These are phyloP conservation scores for Ascochyta pisi DNA, from an alignment of 2,329 filamentous ascomycete genomes.

Conservation along the genomic window DNA sequence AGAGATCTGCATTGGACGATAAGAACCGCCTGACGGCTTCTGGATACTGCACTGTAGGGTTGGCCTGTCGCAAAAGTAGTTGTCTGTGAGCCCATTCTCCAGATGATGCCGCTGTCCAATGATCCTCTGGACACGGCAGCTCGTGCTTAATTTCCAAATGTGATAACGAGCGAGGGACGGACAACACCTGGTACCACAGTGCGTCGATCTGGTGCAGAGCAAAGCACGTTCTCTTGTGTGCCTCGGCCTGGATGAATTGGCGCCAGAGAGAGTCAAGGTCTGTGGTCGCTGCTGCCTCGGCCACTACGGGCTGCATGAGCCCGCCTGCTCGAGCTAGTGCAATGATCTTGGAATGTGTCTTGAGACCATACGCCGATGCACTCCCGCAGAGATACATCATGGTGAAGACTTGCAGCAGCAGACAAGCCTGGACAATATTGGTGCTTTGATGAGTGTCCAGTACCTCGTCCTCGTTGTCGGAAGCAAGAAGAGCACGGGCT, in stretches of 20 bases:
- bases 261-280: constrained; percentile 27
- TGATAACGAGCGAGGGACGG: constrained; percentile 31
- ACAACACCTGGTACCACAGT: constrained; percentile 34
- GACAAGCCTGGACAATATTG: constrained; percentile 24
- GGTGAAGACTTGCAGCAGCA: constrained; percentile 26
- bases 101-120: constrained; percentile 25
- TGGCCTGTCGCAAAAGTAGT: constrained; percentile 13
- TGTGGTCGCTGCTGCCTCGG: constrained; percentile 14
- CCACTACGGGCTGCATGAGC: constrained; percentile 22
- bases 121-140: constrained; percentile 27
- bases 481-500: constrained; percentile 21
- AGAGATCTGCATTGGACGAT: constrained; percentile 18
- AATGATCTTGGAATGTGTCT: constrained; percentile 32
- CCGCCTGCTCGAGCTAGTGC: constrained; percentile 25
- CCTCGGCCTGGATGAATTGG: constrained; percentile 20
- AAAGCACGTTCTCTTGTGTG: constrained; percentile 26
- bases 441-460: constrained; percentile 3
- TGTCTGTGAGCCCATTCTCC: constrained; percentile 26
- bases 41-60: constrained; percentile 20
- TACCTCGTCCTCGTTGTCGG: constrained; percentile 14
- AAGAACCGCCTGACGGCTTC: constrained; percentile 26
- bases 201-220: constrained; percentile 30
- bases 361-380: constrained; percentile 27
- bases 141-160: constrained; percentile 34
- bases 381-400: constrained; percentile 28